These are phyloP conservation scores for Solanum pimpinellifolium DNA, from an alignment of 257 asterid species.

Conservation along the genomic window DNA sequence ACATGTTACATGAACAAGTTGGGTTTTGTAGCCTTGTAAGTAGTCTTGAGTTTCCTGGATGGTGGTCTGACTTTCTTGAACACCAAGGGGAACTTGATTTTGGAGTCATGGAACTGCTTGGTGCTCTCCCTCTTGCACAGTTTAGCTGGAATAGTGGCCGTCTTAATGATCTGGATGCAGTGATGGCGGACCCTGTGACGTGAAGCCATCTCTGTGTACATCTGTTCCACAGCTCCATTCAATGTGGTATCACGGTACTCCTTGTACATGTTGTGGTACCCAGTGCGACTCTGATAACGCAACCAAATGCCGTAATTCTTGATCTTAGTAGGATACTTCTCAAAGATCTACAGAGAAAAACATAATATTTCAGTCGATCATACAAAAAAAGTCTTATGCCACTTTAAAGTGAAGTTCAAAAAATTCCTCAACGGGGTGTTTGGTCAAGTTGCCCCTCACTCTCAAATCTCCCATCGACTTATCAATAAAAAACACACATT, in stretches of 20 bases:
- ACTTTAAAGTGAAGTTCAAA: not conserved
- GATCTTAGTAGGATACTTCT: not conserved
- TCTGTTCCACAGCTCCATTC: not conserved
- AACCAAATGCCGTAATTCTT: not conserved
- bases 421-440: not conserved
- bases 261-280: not conserved
- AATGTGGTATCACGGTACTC: conserved; percentile 1
- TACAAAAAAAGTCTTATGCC: not conserved
- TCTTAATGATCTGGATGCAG: conserved; percentile 1
- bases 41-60: not conserved
- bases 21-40: not conserved
- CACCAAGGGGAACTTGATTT: not conserved
- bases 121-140: not conserved
- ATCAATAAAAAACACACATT: not conserved
- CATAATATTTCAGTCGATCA: not conserved
- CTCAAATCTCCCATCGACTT: not conserved
- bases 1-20: not conserved
- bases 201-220: conserved; percentile 1
- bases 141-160: not conserved
- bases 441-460: not conserved
- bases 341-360: not conserved
- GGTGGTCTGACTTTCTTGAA: not conserved
- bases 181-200: conserved; percentile 1
- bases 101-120: not conserved
- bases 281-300: not conserved